phyloP scores from a whole-genome alignment of 768 basidiomycete species.

The Mycena pura region DNA sequence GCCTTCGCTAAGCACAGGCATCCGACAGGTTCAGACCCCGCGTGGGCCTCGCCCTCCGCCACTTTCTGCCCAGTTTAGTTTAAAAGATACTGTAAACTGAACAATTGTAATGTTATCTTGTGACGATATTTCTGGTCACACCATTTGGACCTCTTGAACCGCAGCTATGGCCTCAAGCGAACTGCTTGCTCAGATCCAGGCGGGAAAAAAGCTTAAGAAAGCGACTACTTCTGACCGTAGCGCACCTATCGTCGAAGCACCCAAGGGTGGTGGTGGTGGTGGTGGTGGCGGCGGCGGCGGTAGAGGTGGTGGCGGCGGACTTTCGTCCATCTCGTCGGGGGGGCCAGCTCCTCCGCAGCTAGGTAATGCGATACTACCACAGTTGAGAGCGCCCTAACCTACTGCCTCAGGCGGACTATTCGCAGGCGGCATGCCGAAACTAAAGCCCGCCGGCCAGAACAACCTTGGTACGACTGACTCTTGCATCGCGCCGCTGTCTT shows the following conservation, averaged over 20 bases:
- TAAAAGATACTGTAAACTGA: background rate
- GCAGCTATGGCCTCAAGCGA: conserved; percentile 73
- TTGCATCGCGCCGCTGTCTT: conserved; percentile 15
- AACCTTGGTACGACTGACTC: conserved; percentile 54
- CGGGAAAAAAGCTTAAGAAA: conserved; percentile 84
- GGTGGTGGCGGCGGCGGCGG: conserved; percentile 49
- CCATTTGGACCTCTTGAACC: background rate
- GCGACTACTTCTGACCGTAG: conserved; percentile 84
- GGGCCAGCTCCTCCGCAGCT: conserved; percentile 77
- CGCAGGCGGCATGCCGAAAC: conserved; percentile 90
- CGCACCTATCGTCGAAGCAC: conserved; percentile 62
- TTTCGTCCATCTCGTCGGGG: conserved; percentile 31
- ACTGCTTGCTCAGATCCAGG: conserved; percentile 81
- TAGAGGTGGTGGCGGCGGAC: conserved; percentile 43
- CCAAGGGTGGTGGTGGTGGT: conserved; percentile 46
- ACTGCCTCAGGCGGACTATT: conserved; percentile 60
- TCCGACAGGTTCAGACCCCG: conserved; percentile 5
- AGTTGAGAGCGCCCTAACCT: conserved; percentile 13
- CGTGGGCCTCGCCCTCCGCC: conserved; percentile 24
- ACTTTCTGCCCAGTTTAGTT: conserved; percentile 11
- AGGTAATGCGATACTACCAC: conserved; percentile 40
- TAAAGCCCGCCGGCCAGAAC: conserved; percentile 79
- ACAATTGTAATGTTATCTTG: background rate
- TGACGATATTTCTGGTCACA: too few relatives aligned
- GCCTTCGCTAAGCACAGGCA: conserved; percentile 8